phyloP scores from a whole-genome alignment of 2,329 filamentous ascomycete species.

The Blastomyces emzantsi region DNA sequence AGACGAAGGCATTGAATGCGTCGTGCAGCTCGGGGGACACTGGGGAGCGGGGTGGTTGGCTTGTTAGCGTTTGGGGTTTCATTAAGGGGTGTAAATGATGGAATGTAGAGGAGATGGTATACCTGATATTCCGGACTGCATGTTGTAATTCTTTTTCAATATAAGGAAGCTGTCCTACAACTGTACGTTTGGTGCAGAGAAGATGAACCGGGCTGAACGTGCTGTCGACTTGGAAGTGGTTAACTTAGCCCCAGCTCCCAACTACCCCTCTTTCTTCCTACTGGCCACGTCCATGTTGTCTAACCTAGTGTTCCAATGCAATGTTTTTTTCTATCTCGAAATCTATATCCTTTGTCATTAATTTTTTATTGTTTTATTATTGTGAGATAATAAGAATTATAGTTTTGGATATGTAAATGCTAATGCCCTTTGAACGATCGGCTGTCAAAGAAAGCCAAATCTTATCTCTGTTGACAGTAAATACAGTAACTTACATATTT shows the following conservation, averaged over 20 bases:
- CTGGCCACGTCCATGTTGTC: not conserved
- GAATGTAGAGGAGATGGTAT: constrained; percentile 10
- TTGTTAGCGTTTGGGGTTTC: constrained; percentile 5
- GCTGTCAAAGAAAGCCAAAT: not conserved
- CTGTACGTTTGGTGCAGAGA: not conserved
- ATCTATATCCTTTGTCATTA: not conserved
- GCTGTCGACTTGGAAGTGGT: not conserved
- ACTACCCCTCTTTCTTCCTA: not conserved
- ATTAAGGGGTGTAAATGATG: constrained; percentile 4
- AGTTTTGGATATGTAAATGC: not conserved
- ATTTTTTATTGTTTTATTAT: not conserved
- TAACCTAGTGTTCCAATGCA: not conserved
- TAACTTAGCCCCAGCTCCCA: not conserved
- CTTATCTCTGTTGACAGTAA: no score
- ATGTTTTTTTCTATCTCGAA: not conserved
- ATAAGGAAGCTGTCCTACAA: not conserved
- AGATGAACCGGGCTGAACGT: not conserved
- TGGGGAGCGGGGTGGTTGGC: constrained; percentile 16
- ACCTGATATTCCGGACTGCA: constrained; percentile 45
- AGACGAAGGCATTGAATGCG: constrained; percentile 39
- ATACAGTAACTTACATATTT: no score
- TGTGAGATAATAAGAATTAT: not conserved
- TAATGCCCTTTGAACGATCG: not conserved
- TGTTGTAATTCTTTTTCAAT: constrained; percentile 18
- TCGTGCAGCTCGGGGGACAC: constrained; percentile 40